Evolutionary conservation across 2,329 filamentous ascomycete species (phyloP).

Genomic region (Fusarium sp.): DNA sequence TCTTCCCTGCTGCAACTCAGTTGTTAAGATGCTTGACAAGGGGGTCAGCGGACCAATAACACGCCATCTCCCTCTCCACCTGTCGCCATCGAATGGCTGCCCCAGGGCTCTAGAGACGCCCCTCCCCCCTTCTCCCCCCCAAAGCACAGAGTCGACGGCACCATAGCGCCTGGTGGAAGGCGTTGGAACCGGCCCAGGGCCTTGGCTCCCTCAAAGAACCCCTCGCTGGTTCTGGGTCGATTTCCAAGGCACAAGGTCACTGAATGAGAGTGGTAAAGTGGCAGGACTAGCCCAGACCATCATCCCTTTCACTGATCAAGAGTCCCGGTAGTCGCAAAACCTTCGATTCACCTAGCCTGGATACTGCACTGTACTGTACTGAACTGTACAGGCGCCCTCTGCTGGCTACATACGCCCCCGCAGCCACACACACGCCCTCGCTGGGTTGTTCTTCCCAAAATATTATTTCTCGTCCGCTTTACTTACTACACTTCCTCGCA

Average conservation of each 20-base stretch:
- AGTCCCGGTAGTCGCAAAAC: slow-evolving; percentile 50
- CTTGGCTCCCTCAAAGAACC: slow-evolving; percentile 40
- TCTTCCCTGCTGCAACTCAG: slow-evolving; percentile 42
- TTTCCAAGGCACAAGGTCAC: slow-evolving; percentile 37
- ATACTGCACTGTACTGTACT: slow-evolving; percentile 24
- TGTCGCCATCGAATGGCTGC: slow-evolving; percentile 37
- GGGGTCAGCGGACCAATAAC: slow-evolving; percentile 38
- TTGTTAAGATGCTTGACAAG: slow-evolving; percentile 40
- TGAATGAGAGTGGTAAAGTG: slow-evolving; percentile 23
- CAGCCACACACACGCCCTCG: slow-evolving; percentile 47
- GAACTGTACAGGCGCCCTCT: slow-evolving; percentile 21
- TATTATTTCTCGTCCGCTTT: slow-evolving; percentile 55
- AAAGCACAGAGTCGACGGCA: slow-evolving; percentile 23
- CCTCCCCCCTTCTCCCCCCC: slow-evolving; percentile 11
- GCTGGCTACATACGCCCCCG: slow-evolving; percentile 44
- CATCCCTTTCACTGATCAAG: slow-evolving; percentile 39
- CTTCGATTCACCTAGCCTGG: slow-evolving; percentile 45
- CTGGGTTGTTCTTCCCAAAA: slow-evolving; percentile 52
- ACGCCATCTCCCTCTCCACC: slow-evolving; percentile 33
- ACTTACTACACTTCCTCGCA: slow-evolving; percentile 43
- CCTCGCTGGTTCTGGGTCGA: slow-evolving; percentile 36
- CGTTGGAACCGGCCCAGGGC: slow-evolving; percentile 44
- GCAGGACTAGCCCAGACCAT: slow-evolving; percentile 16
- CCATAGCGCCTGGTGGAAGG: slow-evolving; percentile 43
- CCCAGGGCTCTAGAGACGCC: slow-evolving; percentile 16